Evolutionary conservation across 257 asterid genomes (phyloP), one percentile per base, ranked within the genome.

Genomic region (Gentiana straminea): DNA sequence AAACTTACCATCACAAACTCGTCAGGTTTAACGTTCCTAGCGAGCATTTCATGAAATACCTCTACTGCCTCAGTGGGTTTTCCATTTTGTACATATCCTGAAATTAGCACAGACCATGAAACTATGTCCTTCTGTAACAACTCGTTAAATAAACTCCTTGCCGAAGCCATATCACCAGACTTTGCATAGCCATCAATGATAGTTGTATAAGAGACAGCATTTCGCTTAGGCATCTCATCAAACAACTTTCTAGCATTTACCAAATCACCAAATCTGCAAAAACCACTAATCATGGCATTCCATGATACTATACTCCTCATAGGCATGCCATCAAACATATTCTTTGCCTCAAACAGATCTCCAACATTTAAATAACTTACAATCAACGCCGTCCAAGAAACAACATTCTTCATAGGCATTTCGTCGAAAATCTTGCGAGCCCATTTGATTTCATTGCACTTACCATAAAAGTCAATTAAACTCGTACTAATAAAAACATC

Each of bases 371-470:
- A 43, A 75, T 70, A 76, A 50, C 84, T 86, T 51, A 67, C 75
- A 69, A 86, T 75, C 80, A 84, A 65, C 48, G 91, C 81, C 58
- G 92, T 86, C 92, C 94, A 86, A 5, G 84, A 66, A 55, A 81
- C 83, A 68, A 67, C 89, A 64, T 84, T 84, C 54, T 67, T 79
- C 12, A 61, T 57, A 38, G 73, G 43, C 86, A 86, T 75, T 59
- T 44, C 86, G 41, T 79, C 86, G 38, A 86, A 86, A 61, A 81
- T 51, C 69, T 75, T 77, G 13, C 79, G 73, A 3, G 91, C 91
- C 41, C 66, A 72, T 3, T 67, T 76, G 64, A 84, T 76, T 61
- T 73, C 78, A 53, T 57, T 67, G 58, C 95, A 86, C 63, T 84
- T 84, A 1, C 94, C 91, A 52, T 84, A 86, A 34, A 84, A 82